A percentile compares a stretch with the other conserved stretches of the same genome.
Conservation (phyloP, 2,329 filamentous ascomycete genomes). For the Paraconiothyrium sp. region DNA sequence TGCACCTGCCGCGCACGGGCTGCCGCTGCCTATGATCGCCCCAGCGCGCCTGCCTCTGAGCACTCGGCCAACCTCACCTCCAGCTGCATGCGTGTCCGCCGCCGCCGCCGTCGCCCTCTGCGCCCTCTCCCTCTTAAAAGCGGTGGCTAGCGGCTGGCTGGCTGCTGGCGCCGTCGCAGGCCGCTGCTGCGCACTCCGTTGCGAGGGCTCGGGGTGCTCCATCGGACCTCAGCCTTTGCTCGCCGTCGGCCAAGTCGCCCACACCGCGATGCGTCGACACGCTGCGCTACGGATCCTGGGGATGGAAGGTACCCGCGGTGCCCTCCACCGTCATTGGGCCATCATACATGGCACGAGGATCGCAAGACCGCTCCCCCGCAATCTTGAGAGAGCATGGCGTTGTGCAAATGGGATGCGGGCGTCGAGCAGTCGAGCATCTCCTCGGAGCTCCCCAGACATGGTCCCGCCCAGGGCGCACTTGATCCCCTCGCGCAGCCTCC, state of each 20-base stretch:
- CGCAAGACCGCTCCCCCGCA: slow-evolving; percentile 12
- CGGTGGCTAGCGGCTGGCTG: not conserved
- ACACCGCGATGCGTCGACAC: not conserved
- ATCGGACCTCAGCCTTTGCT: not conserved
- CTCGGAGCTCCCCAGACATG: slow-evolving; percentile 32
- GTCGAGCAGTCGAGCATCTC: slow-evolving; percentile 39
- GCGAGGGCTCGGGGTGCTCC: not conserved
- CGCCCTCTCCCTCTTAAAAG: not conserved
- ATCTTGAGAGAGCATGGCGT: not conserved
- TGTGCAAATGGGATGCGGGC: slow-evolving; percentile 13
- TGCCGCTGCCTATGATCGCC: slow-evolving; percentile 43
- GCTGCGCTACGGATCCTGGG: slow-evolving; percentile 6
- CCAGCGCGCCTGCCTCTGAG: not conserved
- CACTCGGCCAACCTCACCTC: not conserved
- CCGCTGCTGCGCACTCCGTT: not conserved
- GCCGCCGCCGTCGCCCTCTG: not conserved
- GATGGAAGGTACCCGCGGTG: slow-evolving; percentile 21
- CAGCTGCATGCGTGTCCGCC: not conserved
- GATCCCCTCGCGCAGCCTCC: slow-evolving; percentile 9
- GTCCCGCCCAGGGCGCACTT: not conserved
- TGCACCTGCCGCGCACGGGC: slow-evolving; percentile 29
- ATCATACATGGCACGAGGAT: slow-evolving; percentile 14
- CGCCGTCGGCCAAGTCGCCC: slow-evolving; percentile 25
- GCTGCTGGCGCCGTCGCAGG: not conserved
- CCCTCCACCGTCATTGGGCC: slow-evolving; percentile 20